These are phyloP conservation scores for Venturia asperata DNA, from an alignment of 2,329 filamentous ascomycete genomes.

Conservation along the genomic window DNA sequence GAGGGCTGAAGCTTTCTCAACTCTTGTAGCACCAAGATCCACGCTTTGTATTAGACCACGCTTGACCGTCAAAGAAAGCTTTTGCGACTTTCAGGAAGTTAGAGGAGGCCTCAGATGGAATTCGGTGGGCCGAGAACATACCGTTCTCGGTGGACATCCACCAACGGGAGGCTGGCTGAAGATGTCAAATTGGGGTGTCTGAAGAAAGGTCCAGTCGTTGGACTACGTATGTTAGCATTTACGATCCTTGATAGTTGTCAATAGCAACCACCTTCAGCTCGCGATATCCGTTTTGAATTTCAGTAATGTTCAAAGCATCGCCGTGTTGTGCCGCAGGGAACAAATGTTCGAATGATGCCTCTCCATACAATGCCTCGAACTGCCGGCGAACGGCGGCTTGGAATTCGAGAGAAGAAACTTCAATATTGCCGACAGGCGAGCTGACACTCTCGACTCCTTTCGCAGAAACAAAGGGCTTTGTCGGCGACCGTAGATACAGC, in stretches of 20 bases:
- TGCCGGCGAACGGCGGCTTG: constrained; percentile 42
- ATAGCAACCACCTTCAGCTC: constrained; percentile 51
- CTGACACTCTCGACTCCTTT: constrained; percentile 88
- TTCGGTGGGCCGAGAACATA: background rate
- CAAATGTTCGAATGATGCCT: constrained; percentile 29
- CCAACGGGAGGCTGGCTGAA: constrained; percentile 14
- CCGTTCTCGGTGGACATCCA: background rate
- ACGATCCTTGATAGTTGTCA: background rate
- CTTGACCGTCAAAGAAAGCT: constrained; percentile 10
- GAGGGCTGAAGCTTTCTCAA: background rate
- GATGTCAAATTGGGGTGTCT: constrained; percentile 78
- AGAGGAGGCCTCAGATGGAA: background rate
- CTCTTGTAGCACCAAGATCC: background rate
- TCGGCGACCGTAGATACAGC: constrained; percentile 68
- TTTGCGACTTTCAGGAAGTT: constrained; percentile 5
- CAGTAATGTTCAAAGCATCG: constrained; percentile 41
- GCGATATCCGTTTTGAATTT: constrained; percentile 54
- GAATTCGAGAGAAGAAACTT: constrained; percentile 43
- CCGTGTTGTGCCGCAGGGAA: constrained; percentile 26
- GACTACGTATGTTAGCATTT: constrained; percentile 43
- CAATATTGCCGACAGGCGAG: constrained; percentile 74
- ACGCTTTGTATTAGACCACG: constrained; percentile 13
- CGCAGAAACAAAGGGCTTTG: constrained; percentile 66
- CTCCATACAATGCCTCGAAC: constrained; percentile 62
- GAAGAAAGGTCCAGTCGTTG: constrained; percentile 69